Evolutionary conservation across 2,329 filamentous ascomycete genomes (phyloP), one percentile per base, ranked within the genome.

Genomic region (Stachybotrys elegans): DNA sequence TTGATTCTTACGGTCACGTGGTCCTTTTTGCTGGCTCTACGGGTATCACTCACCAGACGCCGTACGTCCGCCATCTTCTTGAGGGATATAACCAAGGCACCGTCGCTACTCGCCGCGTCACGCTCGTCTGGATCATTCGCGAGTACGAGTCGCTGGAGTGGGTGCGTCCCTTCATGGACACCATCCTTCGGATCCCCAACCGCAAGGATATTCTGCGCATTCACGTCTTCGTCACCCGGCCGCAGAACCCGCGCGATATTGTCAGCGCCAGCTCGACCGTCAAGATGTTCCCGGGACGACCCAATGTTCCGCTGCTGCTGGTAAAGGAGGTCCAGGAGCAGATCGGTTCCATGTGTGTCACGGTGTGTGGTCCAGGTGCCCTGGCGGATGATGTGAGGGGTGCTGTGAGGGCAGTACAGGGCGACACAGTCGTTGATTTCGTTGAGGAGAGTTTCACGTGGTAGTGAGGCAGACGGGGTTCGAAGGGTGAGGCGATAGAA

Each of bases 31-130:
- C 92, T 12, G 91, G 90, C 45, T 88, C 92, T 45, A 90, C 93
- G 5, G 93, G 93, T 49, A 97, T 98, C 67, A 95, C 92, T 1
- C 92, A 97, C 63, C 90, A 95, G 62, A 80, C 97, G 22, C 88
- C 90, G 25, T 95, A 94, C 63, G 78, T 96, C 8, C 84, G 83
- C 44, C 84, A 93, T 42, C 72, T 92, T 5, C 76, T 92, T 46
- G 69, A 81, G 43, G 85, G 85, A 4, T 85, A 78, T 63, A 79
- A 81, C 43, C 71, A 79, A 1, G 79, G 81, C 47, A 90, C 83
- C 1, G 82, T 90, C 29, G 90, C 92, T 5, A 89, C 88, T 4
- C 84, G 90, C 42, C 82, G 84, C 32, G 70, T 97, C 38, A 88
- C 85, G 2, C 80, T 97, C 7, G 81, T 96, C 48, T 97, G 93